These are phyloP conservation scores for Colletotrichum musae DNA, from an alignment of 2,329 filamentous ascomycete species.

Conservation along the genomic window DNA sequence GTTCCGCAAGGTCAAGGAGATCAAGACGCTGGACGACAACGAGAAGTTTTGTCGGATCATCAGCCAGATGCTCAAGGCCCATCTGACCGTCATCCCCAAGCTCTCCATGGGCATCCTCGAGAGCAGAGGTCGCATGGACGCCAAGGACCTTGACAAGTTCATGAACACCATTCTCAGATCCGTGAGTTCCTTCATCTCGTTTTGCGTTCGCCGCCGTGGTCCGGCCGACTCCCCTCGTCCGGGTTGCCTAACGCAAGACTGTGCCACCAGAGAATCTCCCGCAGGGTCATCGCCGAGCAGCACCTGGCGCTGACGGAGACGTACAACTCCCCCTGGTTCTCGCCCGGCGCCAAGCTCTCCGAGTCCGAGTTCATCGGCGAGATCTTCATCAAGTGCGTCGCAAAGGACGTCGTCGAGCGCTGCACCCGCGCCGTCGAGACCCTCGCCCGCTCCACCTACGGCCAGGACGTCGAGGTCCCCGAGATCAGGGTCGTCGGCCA, in stretches of 20 bases:
- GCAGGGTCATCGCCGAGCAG: slow-evolving; percentile 96
- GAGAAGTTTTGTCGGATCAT: slow-evolving; percentile 88
- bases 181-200: slow-evolving; percentile 64
- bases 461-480: slow-evolving; percentile 79
- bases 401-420: slow-evolving; percentile 87
- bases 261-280: slow-evolving; percentile 83
- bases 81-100: slow-evolving; percentile 93
- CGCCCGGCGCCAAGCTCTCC: slow-evolving; percentile 80
- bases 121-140: slow-evolving; percentile 85
- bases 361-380: slow-evolving; percentile 92
- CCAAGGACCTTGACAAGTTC: slow-evolving; percentile 88
- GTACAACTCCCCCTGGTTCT: slow-evolving; percentile 92
- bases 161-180: slow-evolving; percentile 95
- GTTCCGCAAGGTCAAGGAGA: slow-evolving; percentile 86
- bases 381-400: slow-evolving; percentile 93
- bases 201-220: not conserved
- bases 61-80: slow-evolving; percentile 84
- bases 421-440: slow-evolving; percentile 84
- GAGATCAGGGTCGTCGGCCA: slow-evolving; percentile 89
- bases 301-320: slow-evolving; percentile 96
- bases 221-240: not conserved
- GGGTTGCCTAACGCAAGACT: slow-evolving; percentile 19
- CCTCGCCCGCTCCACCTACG: slow-evolving; percentile 82
- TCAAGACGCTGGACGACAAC: slow-evolving; percentile 90
- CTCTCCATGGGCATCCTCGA: slow-evolving; percentile 95